These are phyloP conservation scores for Porphyrellus cyaneotinctus DNA, from an alignment of 768 basidiomycete species.

Conservation along the genomic window DNA sequence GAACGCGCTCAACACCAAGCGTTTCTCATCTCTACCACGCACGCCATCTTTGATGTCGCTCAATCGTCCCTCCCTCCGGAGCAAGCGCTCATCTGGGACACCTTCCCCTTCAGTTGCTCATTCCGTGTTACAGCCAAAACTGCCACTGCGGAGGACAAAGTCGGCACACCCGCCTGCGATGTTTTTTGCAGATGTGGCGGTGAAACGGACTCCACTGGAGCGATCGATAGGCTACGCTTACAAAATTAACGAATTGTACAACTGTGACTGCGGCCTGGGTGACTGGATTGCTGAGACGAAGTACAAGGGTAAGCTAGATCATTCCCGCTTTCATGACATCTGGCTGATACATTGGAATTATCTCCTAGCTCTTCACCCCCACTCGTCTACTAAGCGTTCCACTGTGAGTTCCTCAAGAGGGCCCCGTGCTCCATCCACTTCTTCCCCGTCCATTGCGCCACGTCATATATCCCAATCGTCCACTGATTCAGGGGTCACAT, in stretches of 20 bases:
- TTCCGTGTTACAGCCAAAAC: slow-evolving; percentile 24
- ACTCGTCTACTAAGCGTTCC: slow-evolving; percentile 27
- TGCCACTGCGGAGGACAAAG: slow-evolving; percentile 30
- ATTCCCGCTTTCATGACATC: not conserved
- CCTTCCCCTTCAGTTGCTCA: slow-evolving; percentile 33
- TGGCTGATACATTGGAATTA: slow-evolving; percentile 2
- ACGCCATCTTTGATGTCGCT: slow-evolving; percentile 58
- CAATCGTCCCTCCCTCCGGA: slow-evolving; percentile 19
- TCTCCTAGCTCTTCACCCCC: slow-evolving; percentile 18
- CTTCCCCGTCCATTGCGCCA: slow-evolving; percentile 48
- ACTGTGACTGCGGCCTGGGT: slow-evolving; percentile 68
- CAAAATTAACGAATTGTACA: slow-evolving; percentile 80
- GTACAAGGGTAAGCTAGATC: slow-evolving; percentile 44
- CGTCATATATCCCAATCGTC: slow-evolving; percentile 71
- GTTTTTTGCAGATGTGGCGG: slow-evolving; percentile 61
- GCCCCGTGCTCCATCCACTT: slow-evolving; percentile 34
- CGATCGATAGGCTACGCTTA: slow-evolving; percentile 68
- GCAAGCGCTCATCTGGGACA: slow-evolving; percentile 23
- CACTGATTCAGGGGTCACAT: slow-evolving; percentile 70
- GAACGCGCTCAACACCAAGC: slow-evolving; percentile 35
- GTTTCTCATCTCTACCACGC: slow-evolving; percentile 57
- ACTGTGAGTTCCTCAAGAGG: slow-evolving; percentile 20
- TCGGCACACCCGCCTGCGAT: slow-evolving; percentile 60
- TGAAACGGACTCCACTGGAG: slow-evolving; percentile 55
- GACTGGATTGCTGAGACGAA: slow-evolving; percentile 68